Percentiles rank a stretch among this genome's conserved stretches.
Evolutionary conservation across 139 green algal species (phyloP).

Genomic region (Auxenochlorella pyrenoidosa): DNA sequence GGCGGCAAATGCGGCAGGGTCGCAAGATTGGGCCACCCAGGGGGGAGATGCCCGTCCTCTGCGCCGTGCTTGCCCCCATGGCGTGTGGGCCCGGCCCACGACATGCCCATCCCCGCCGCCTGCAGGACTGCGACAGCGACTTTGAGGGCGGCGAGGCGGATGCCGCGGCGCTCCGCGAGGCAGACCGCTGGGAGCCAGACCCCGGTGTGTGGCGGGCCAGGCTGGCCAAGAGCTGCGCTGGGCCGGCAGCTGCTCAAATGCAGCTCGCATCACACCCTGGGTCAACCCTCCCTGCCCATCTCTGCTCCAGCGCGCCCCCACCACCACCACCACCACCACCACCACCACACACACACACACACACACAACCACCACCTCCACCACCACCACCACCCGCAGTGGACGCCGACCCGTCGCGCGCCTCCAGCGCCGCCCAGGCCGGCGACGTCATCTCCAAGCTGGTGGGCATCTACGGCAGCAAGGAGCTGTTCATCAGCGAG

Average conservation of each 20-base stretch:
- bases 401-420: constrained; percentile 35
- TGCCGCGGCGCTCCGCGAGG: constrained; percentile 38
- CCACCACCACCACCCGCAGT: not conserved
- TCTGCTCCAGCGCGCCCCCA: no score
- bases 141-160: constrained; percentile 58
- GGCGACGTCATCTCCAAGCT: constrained; percentile 84
- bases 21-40: not conserved
- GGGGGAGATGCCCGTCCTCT: constrained; percentile 35
- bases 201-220: constrained; percentile 1
- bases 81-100: not conserved
- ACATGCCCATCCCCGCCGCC: no score
- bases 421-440: not conserved
- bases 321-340: no score
- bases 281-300: no score
- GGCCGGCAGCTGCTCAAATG: not conserved
- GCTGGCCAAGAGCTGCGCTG: no score
- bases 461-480: constrained; percentile 85
- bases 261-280: no score
- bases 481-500: constrained; percentile 92
- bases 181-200: constrained; percentile 51
- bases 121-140: constrained; percentile 35
- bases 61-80: not conserved
- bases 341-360: no score
- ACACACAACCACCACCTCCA: not conserved
- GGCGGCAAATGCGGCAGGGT: no score